Evolutionary conservation across 495 filamentous ascomycete genomes (phyloP), one percentile per base, ranked within the genome.

Genomic region (Friedmanniomyces simplex): DNA sequence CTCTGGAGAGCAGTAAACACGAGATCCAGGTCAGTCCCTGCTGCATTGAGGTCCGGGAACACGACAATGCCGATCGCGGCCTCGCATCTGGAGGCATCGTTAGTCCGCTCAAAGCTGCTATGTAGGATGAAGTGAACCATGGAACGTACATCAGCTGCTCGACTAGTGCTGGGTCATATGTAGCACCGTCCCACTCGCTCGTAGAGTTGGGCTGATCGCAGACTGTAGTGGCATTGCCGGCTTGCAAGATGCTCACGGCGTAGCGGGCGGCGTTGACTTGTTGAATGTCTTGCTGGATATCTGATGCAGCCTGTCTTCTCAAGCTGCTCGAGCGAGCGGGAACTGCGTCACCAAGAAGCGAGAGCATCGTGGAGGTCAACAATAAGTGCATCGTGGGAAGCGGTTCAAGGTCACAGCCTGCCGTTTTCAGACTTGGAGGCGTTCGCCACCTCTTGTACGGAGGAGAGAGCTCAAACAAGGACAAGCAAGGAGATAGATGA

Each of bases 21-120:
- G 14, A 20, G 26, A 47, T 50, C 25, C 24, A 54, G 37, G 26
- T 59, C 26, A 18, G 42, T 25, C 7, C 18, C 30, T 14, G 57
- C 57, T 28, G 7, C 22, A 10, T 30, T 41, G 10, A 59, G 18
- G 37, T 59, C 57, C 11, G 57, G 42, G 16, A 52, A 59, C 10
- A 59, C 26, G 3, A 45, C 36, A 16, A 59, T 53, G 7, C 57
- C 57, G 21, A 37, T 41, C 11, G 57, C 57, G 11, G 57, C 14
- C 20, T 53, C 50, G 42, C 50, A 58, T 1, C 55, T 58, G n/a
- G 16, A 10, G 10, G 21, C 1, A 13, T 1, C 1, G 42, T 50
- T 24, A 57, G 30, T 16, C 18, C 18, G 5, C 24, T n/a, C 14
- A 32, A 3, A 49, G 41, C 46, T 16, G 20, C 43, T 22, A n/a